Evolutionary conservation across 768 basidiomycete genomes (phyloP).

Genomic region (Pleurotus tuber-regium): DNA sequence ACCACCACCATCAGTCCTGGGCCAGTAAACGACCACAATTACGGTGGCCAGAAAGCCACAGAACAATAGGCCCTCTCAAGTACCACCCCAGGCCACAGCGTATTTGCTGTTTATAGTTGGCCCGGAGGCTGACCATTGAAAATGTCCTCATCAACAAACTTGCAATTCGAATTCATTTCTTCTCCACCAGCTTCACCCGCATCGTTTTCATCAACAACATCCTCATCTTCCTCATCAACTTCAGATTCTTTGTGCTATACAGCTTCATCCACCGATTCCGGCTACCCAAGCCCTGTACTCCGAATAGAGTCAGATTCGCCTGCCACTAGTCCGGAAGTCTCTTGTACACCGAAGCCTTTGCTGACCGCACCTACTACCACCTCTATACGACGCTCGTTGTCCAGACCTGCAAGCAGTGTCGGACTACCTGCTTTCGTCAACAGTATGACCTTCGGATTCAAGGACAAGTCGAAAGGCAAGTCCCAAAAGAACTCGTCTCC

Average conservation of each 20-base stretch:
- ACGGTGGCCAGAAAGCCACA: constrained; percentile 5
- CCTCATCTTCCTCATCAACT: background rate
- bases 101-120: constrained; percentile 1
- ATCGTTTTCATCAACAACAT: constrained; percentile 1
- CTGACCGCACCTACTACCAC: background rate
- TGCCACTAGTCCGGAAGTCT: constrained; percentile 3
- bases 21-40: background rate
- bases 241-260: constrained; percentile 1
- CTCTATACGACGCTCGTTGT: constrained; percentile 5
- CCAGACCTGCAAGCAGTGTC: constrained; percentile 6
- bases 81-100: constrained; percentile 1
- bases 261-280: constrained; percentile 8
- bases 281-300: background rate
- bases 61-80: background rate
- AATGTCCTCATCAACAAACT: constrained; percentile 3
- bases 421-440: constrained; percentile 8
- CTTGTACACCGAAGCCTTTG: constrained; percentile 1
- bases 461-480: constrained; percentile 9
- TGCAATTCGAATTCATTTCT: background rate
- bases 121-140: constrained; percentile 1
- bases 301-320: constrained; percentile 3
- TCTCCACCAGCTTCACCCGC: constrained; percentile 6
- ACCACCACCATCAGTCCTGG: constrained; percentile 1
- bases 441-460: constrained; percentile 10
- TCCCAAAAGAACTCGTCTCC: constrained; percentile 1